Base-by-base conservation (phyloP, 2,329 filamentous ascomycete species). In the Venturia effusa region DNA sequence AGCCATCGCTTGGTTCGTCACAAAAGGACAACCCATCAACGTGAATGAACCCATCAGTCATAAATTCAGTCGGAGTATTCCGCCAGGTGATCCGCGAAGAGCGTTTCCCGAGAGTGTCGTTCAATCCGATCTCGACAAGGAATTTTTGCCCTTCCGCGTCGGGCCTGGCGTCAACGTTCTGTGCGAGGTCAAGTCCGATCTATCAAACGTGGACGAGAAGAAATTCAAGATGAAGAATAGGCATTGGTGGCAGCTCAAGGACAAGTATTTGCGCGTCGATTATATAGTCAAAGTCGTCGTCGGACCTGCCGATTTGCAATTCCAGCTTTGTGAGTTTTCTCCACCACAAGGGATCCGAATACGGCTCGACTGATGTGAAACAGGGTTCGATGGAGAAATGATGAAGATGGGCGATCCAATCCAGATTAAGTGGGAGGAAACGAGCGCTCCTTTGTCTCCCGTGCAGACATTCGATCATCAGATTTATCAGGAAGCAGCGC, bases 1-100 rank as follows among this genome's bases (percentile, higher is more conserved):
- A 30, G 71, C 71, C 7, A 71, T 76, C 17, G 74, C 70, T 4
- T 76, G 74, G 74, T 75, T 75, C 64, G 69, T 76, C 15, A 72
- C 69, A 60, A 73, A 73, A 61, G 71, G 74, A 11, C 71, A 74
- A 55, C 70, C 74, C 1, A 71, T 75, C 2, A 69, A 67, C 34
- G 68, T 72, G 4, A 71, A 75, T 41, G 65, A 66, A 30, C 72
- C 72, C 1, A 74, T 75, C 55, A 66, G 71, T 11, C 72, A 74
- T 61, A 70, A 69, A 59, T 75, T 74, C 65, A 66, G 69, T 51
- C 70, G 73, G 59, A 74, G 72, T 54, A 61, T 74, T 8, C 63
- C 66, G 13, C 70, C 72, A 2, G 72, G 71, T 1, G 72, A 74
- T 67, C 71, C 73, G 2, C 66, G 69, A 39, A 64, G 69, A 32